Conservation (phyloP, 2,329 filamentous ascomycete genomes). For the Claviceps digitariae region DNA sequence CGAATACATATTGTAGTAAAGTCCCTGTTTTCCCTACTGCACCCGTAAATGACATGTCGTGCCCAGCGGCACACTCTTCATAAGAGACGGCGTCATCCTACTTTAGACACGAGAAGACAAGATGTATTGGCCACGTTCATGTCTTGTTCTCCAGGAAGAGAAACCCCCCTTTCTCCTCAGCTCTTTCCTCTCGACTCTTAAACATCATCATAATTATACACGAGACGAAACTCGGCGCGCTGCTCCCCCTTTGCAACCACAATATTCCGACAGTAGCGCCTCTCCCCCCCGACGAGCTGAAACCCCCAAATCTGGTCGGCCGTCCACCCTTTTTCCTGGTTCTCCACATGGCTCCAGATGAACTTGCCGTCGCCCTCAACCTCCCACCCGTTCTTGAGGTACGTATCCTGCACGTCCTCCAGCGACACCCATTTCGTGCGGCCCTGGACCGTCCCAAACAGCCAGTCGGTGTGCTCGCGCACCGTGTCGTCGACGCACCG, state of each 20-base stretch:
- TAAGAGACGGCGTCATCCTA: too few relatives aligned
- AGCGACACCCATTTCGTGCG: conserved; percentile 36
- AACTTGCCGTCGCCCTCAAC: conserved; percentile 45
- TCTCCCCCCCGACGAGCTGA: conserved; percentile 36
- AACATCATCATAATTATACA: conserved; percentile 36
- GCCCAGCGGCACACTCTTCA: too few relatives aligned
- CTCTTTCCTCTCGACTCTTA: too few relatives aligned
- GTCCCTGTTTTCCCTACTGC: too few relatives aligned
- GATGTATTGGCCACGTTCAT: too few relatives aligned
- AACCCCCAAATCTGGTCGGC: conserved; percentile 50
- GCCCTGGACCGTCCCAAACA: conserved; percentile 62
- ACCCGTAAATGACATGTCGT: too few relatives aligned
- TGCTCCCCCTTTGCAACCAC: conserved; percentile 36
- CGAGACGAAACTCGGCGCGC: conserved; percentile 36
- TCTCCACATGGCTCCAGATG: conserved; percentile 51
- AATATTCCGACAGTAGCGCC: conserved; percentile 39
- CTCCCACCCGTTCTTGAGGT: conserved; percentile 44
- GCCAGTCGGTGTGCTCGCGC: conserved; percentile 60
- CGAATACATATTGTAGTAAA: neutral
- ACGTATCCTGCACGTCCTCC: conserved; percentile 40
- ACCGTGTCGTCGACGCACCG: conserved; percentile 36
- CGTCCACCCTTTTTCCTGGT: conserved; percentile 37
- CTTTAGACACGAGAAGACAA: too few relatives aligned
- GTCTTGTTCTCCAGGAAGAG: too few relatives aligned
- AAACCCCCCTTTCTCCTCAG: too few relatives aligned